Evolutionary conservation across 2,329 filamentous ascomycete species (phyloP).

Genomic region (Aspergillus piperis): DNA sequence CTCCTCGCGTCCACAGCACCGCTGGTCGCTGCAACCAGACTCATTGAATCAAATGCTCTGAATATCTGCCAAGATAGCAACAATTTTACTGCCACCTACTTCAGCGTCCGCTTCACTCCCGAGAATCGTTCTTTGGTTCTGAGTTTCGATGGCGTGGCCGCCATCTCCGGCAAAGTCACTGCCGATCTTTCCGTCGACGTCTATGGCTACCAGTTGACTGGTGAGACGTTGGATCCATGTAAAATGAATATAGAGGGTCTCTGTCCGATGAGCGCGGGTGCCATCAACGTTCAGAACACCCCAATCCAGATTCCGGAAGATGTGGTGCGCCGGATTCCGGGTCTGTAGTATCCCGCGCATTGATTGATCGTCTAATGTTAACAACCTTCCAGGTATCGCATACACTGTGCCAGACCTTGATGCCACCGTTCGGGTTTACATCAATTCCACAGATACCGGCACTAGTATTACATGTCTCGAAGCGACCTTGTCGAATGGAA

Average conservation of each 20-base stretch:
- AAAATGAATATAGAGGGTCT: constrained; percentile 6
- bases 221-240: constrained; percentile 6
- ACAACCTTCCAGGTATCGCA: constrained; percentile 62
- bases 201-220: constrained; percentile 10
- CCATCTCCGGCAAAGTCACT: constrained; percentile 77
- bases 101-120: constrained; percentile 69
- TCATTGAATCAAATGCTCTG: constrained; percentile 80
- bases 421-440: constrained; percentile 75
- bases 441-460: constrained; percentile 68
- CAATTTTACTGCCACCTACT: constrained; percentile 81
- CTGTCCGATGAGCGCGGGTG: constrained; percentile 11
- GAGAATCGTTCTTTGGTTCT: constrained; percentile 70
- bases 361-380: not conserved
- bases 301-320: not conserved
- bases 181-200: constrained; percentile 62
- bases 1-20: constrained; percentile 46
- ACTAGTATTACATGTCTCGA: constrained; percentile 79
- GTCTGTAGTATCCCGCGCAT: not conserved
- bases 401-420: constrained; percentile 90
- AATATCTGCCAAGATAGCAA: constrained; percentile 81
- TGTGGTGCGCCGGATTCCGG: constrained; percentile 2
- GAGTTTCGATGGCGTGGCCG: constrained; percentile 77
- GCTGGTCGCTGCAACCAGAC: constrained; percentile 60
- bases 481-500: constrained; percentile 82
- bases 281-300: not conserved